Conservation (phyloP, 2,329 filamentous ascomycete species). For the Madurella fahalii region DNA sequence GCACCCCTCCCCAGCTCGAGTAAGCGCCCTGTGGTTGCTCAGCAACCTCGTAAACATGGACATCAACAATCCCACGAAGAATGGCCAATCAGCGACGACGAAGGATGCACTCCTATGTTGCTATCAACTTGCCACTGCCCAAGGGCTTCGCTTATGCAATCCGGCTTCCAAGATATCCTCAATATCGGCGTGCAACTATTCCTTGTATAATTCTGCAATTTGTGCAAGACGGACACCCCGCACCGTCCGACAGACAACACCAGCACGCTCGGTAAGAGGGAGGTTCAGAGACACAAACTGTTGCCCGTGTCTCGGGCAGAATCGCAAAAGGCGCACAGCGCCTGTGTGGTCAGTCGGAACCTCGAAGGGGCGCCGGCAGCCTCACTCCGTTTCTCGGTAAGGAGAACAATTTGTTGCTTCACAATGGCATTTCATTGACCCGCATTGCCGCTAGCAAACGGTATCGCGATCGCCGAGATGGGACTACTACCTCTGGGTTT, state of each 20-base stretch:
- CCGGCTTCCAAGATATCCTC: not conserved
- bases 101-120: not conserved
- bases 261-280: too few relatives aligned
- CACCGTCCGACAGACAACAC: too few relatives aligned
- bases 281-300: too few relatives aligned
- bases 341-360: not conserved
- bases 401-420: not conserved
- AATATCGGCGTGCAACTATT: too few relatives aligned
- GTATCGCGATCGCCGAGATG: constrained; percentile 36
- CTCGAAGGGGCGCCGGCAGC: not conserved
- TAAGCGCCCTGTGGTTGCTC: constrained; percentile 5
- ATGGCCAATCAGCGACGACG: constrained; percentile 4
- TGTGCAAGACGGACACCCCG: too few relatives aligned
- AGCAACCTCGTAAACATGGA: constrained; percentile 3
- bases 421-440: not conserved
- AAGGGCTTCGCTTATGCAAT: not conserved
- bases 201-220: too few relatives aligned
- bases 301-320: too few relatives aligned
- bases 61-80: not conserved
- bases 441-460: not conserved
- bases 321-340: not conserved
- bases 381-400: not conserved
- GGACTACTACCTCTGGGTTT: constrained; percentile 45
- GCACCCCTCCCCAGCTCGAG: not conserved
- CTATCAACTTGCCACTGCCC: not conserved